Base-by-base conservation (phyloP, 1,139 yeast genomes). In the Hemisphaericaspora subhashii region DNA sequence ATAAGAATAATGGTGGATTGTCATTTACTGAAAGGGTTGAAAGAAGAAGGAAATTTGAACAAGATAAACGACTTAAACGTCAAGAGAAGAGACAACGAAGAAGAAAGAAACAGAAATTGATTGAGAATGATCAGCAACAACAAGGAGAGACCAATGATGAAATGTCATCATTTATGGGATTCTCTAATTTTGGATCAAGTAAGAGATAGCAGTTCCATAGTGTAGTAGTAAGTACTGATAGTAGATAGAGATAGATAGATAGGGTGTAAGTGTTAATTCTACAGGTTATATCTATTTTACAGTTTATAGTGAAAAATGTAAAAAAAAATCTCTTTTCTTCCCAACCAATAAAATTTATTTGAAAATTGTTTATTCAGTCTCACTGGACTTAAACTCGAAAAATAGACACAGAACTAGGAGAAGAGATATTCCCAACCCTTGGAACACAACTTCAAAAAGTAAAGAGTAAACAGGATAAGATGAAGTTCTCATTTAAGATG, bases 151-250 rank as follows among this genome's bases (percentile, higher is more conserved):
- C 35, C 8, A 52, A 41, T 3, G 51, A 46, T 30, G 71, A 64
- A 6, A 57, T 81, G 54, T 54, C 58, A 12, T 48, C 57, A 6
- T 46, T 71, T 43, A 81, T 85, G 89, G 92, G 92, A 2, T 80
- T 85, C 46, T 52, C 64, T 2, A 70, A 70, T 2, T 80, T 79
- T 55, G 73, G 73, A 1, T 46, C 63, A 1, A 52, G 15, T 9
- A 24, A n/a, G 7, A 23, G n/a, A n/a, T n/a, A n/a, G n/a, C n/a
- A n/a, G n/a, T n/a, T n/a, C n/a, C n/a, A 23, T 8, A 23, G 5
- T 8, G 25, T 7, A 23, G 25, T 23, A 9, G 25, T 8, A 5
- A 11, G 25, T 7, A 23, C 14, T 4, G 10, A 12, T 24, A 24
- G 15, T 24, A n/a, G 5, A 9, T 24, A 10, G 15, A 21, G 4